Percentiles rank a stretch among this genome's conserved stretches.
These are phyloP conservation scores for Pichia cabralensis DNA, from an alignment of 805 yeast species.

Conservation along the genomic window DNA sequence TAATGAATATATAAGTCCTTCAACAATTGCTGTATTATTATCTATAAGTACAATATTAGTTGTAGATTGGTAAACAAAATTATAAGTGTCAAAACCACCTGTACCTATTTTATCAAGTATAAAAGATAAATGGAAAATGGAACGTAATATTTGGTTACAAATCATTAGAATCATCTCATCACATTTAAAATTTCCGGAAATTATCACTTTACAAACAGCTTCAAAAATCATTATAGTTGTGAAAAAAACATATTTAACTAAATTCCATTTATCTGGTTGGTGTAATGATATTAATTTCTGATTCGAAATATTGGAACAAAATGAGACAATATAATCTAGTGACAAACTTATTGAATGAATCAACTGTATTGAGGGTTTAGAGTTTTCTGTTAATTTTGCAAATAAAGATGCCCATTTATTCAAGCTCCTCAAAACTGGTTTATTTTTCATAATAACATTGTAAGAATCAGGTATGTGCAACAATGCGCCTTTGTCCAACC, in stretches of 20 bases:
- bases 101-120: constrained; percentile 45
- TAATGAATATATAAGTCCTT: constrained; percentile 12
- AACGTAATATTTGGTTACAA: constrained; percentile 18
- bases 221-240: constrained; percentile 41
- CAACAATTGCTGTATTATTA: constrained; percentile 19
- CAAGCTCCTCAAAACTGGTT: constrained; percentile 39
- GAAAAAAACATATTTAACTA: constrained; percentile 30
- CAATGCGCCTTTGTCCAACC: constrained; percentile 15
- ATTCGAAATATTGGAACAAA: constrained; percentile 2
- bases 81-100: constrained; percentile 57
- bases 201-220: constrained; percentile 24
- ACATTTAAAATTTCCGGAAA: constrained; percentile 21
- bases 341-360: constrained; percentile 21
- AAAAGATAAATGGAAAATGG: constrained; percentile 36
- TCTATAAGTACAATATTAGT: constrained; percentile 14
- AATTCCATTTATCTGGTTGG: constrained; percentile 15
- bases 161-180: not conserved
- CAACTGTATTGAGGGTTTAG: constrained; percentile 16
- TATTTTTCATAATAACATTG: constrained; percentile 3
- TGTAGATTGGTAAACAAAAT: constrained; percentile 41
- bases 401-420: constrained; percentile 37
- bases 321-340: constrained; percentile 1
- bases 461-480: constrained; percentile 1
- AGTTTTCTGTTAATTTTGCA: constrained; percentile 5
- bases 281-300: not conserved